Evolutionary conservation across 78 protist genomes (phyloP).

Genomic region (Blattamonas nauphoetae): DNA sequence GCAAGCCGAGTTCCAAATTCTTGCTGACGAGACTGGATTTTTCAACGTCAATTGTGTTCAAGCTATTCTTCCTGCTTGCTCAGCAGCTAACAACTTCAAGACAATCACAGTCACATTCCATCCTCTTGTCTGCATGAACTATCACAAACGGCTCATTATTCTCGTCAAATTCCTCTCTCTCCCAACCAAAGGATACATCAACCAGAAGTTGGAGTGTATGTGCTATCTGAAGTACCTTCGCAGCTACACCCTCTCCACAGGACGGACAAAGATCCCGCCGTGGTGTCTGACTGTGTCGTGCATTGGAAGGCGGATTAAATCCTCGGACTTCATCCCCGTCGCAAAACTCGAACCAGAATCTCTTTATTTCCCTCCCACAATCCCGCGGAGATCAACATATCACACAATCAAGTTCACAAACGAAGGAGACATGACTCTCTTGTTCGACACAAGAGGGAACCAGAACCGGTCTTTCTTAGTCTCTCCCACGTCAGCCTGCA

Average conservation of each 20-base stretch:
- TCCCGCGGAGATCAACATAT: too few species aligned
- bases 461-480: too few species aligned
- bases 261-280: background rate
- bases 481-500: background rate
- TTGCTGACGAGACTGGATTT: background rate
- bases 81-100: background rate
- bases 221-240: background rate
- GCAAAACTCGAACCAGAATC: background rate
- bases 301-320: background rate
- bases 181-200: too few species aligned
- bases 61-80: background rate
- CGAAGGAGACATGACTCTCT: background rate
- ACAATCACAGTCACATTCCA: background rate
- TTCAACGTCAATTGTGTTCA: background rate
- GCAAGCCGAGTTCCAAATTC: background rate
- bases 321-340: background rate
- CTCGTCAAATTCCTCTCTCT: too few species aligned
- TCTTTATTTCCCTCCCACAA: background rate
- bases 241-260: background rate
- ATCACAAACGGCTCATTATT: too few species aligned
- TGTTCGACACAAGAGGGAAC: background rate
- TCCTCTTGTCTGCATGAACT: too few species aligned
- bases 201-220: conserved; percentile 13
- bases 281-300: background rate
- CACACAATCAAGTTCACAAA: background rate